A percentile compares a stretch with the other conserved stretches of the same genome.
phyloP scores from a whole-genome alignment of 2,329 filamentous ascomycete species.

The Pseudohalonectria lignicola region DNA sequence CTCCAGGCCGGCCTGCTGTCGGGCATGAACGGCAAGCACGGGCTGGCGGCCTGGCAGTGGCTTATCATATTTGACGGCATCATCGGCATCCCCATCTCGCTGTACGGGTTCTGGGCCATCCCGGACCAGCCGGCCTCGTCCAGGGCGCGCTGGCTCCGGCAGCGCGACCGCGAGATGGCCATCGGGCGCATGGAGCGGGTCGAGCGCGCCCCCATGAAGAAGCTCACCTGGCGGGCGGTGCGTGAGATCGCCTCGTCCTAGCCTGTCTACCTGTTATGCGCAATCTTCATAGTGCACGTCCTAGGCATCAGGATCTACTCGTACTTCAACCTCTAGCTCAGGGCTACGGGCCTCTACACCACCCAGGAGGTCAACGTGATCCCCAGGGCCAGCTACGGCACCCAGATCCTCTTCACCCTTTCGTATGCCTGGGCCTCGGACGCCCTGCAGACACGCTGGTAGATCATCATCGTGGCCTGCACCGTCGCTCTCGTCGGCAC shows the following conservation, averaged over 20 bases:
- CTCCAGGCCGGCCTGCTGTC: slow-evolving; percentile 23
- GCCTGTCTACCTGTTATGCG: slow-evolving; percentile 8
- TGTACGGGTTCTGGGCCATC: slow-evolving; percentile 11
- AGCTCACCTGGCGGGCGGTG: slow-evolving; percentile 2
- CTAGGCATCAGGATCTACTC: slow-evolving; percentile 7
- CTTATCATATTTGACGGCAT: slow-evolving; percentile 27
- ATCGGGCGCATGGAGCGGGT: slow-evolving; percentile 5
- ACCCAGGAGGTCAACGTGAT: too few relatives aligned
- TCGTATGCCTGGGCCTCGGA: too few relatives aligned
- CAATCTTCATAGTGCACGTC: slow-evolving; percentile 6
- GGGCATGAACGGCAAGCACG: slow-evolving; percentile 19
- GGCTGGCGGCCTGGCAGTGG: slow-evolving; percentile 24
- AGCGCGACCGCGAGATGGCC: slow-evolving; percentile 4
- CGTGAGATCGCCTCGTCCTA: too few relatives aligned
- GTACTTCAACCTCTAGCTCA: too few relatives aligned
- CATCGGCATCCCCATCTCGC: slow-evolving; percentile 11
- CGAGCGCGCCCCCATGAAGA: background rate
- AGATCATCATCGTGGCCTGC: slow-evolving; percentile 25
- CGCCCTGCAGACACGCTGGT: too few relatives aligned
- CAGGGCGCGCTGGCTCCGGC: slow-evolving; percentile 6
- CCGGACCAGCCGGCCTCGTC: slow-evolving; percentile 9
- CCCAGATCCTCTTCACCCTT: too few relatives aligned
- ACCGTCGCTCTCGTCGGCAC: slow-evolving; percentile 5
- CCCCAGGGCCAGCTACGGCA: too few relatives aligned
- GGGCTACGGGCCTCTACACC: too few relatives aligned